Evolutionary conservation across 305 asterid species (phyloP).

Genomic region (Galium porrigens): DNA sequence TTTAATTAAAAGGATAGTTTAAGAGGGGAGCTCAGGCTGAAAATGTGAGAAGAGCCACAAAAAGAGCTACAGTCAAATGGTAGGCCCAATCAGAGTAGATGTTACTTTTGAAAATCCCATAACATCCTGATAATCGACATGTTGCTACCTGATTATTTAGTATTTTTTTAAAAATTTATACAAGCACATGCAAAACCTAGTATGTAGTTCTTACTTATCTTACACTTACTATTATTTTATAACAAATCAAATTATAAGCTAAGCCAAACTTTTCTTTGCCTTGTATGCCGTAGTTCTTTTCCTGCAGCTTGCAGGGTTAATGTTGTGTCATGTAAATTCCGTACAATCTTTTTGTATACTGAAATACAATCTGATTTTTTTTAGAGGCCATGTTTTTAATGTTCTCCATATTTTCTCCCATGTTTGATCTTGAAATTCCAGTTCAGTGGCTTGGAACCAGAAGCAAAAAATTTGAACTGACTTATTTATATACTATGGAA

Average conservation of each 20-base stretch:
- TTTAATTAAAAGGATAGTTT: neutral
- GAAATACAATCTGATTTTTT: neutral
- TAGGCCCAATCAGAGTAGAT: neutral
- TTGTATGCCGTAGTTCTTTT: neutral
- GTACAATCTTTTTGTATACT: neutral
- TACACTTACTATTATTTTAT: neutral
- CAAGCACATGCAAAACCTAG: neutral
- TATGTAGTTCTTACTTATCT: neutral
- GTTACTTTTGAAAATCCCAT: neutral
- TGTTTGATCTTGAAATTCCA: slow-evolving; percentile 35
- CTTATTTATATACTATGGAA: slow-evolving; percentile 69
- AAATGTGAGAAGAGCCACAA: neutral
- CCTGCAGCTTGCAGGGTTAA: neutral
- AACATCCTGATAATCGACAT: neutral
- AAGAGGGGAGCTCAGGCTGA: neutral
- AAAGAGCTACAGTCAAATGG: neutral
- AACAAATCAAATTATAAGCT: neutral
- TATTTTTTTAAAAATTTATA: neutral
- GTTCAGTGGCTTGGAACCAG: slow-evolving; percentile 93
- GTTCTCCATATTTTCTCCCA: slow-evolving; percentile 10
- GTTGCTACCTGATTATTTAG: neutral
- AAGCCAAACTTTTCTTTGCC: neutral
- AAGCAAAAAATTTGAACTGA: slow-evolving; percentile 80
- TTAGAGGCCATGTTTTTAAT: slow-evolving; percentile 9
- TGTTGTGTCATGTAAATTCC: neutral